Conservation (phyloP, 805 yeast species). For the Kluyveromyces starmeri region DNA sequence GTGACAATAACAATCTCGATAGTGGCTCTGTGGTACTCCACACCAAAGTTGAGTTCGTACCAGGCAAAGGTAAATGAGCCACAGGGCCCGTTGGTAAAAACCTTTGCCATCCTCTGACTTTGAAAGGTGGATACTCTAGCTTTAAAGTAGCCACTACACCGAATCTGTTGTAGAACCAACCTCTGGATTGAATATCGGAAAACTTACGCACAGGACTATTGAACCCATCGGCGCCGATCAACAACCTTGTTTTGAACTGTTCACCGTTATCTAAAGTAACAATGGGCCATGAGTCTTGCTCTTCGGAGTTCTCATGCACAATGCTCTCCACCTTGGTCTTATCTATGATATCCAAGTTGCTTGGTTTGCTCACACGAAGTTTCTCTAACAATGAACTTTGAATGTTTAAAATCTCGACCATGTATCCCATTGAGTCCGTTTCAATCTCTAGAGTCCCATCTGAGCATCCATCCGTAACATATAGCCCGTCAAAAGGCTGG, state of each 20-base stretch:
- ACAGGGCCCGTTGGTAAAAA: constrained; percentile 88
- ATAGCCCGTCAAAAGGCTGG: constrained; percentile 70
- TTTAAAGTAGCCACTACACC: constrained; percentile 91
- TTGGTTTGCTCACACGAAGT: constrained; percentile 35
- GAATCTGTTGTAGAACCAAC: constrained; percentile 82
- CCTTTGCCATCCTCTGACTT: constrained; percentile 83
- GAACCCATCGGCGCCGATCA: constrained; percentile 93
- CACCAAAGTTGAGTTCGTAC: constrained; percentile 79
- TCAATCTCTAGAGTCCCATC: constrained; percentile 67
- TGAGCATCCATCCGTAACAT: constrained; percentile 78
- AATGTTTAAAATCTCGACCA: constrained; percentile 82
- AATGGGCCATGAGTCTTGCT: constrained; percentile 60
- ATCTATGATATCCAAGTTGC: constrained; percentile 43
- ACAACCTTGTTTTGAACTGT: constrained; percentile 53
- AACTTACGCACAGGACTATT: constrained; percentile 84
- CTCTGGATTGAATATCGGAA: constrained; percentile 76
- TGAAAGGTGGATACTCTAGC: constrained; percentile 60
- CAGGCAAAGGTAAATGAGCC: constrained; percentile 85
- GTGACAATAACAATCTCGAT: constrained; percentile 50
- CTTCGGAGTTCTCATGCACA: constrained; percentile 25
- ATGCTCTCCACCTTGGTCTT: constrained; percentile 60
- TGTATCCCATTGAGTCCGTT: constrained; percentile 52
- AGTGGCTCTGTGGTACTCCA: constrained; percentile 84
- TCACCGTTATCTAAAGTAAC: constrained; percentile 62
- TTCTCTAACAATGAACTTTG: constrained; percentile 63